Base-by-base conservation (phyloP, 2,329 filamentous ascomycete genomes). In the Penicillium hordei region DNA sequence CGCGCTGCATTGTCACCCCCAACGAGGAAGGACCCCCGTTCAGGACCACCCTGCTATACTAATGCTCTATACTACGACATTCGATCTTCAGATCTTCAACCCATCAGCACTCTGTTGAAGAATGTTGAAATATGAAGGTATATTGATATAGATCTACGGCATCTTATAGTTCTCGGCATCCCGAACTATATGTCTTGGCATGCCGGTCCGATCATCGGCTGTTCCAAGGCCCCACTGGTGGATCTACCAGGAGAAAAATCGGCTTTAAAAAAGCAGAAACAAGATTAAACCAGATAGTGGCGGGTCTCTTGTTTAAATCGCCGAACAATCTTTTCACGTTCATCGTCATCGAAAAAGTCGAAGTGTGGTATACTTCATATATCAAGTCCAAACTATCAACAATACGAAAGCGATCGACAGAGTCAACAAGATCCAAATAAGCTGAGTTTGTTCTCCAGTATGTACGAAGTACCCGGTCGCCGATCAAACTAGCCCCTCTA, bases 201-300 rank as follows among this genome's bases (percentile, higher is more conserved):
- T 60, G 19, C 57, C 63, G 60, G 63, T 55, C 63, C 64, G 63
- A 63, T 59, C 56, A 39, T 65, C 65, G 65, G 65, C 58, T 38
- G 39, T 60, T 63, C 33, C 45, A 48, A 25, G 21, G 15, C 15
- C 65, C 65, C 65, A 65, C 63, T 43, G 46, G 34, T 61, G 51
- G 61, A 25, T 58, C 61, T 48, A 51, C 36, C 31, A 38, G 42
- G 49, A 60, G 63, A 64, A 61, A 65, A 54, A 48, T 58, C 43
- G 49, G 55, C 49, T 36, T 36, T 42, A 15, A 27, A 31, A 53
- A 9, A 38, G 19, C 31, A 40, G 45, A 29, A 25, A 27, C 19
- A 34, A 29, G 40, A 27, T 8, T 5, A 31, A 27, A 12, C n/a
- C 17, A 21, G 29, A 36, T 3, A 5, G 39, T 27, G 40, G 50